These are phyloP conservation scores for Suillus decipiens DNA, from an alignment of 768 basidiomycete species.

Conservation along the genomic window DNA sequence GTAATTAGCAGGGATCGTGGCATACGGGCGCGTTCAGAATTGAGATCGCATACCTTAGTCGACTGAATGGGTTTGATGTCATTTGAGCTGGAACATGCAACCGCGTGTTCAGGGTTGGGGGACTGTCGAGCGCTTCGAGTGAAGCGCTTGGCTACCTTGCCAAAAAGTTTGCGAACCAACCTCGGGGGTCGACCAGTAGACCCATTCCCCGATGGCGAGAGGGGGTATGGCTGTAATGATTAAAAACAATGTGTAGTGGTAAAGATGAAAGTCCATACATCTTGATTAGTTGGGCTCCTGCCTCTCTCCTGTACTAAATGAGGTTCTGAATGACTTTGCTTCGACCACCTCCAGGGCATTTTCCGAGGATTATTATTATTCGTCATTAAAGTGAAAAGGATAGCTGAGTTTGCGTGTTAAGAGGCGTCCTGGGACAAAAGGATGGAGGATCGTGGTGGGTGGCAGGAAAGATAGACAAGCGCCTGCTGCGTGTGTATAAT, in stretches of 20 bases:
- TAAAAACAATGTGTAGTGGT: background rate
- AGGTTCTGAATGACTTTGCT: background rate
- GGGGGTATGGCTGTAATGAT: background rate
- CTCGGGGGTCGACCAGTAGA: too few species aligned
- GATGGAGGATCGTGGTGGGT: background rate
- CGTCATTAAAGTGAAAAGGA: background rate
- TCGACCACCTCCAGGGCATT: background rate
- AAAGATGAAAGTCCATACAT: background rate
- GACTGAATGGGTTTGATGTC: too few species aligned
- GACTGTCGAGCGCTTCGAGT: background rate
- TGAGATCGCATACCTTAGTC: too few species aligned
- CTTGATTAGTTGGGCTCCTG: background rate
- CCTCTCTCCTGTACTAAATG: background rate
- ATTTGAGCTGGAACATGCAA: background rate
- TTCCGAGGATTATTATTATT: background rate
- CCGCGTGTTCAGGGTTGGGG: background rate
- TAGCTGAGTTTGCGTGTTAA: background rate
- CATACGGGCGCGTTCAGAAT: background rate
- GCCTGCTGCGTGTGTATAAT: background rate
- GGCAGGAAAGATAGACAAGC: background rate
- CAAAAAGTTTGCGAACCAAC: background rate
- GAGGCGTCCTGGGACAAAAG: background rate
- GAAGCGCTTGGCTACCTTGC: background rate
- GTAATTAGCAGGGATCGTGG: background rate
- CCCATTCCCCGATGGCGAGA: background rate